phyloP scores from a whole-genome alignment of 164 flowering plant species.

The Euptelea pleiosperma region DNA sequence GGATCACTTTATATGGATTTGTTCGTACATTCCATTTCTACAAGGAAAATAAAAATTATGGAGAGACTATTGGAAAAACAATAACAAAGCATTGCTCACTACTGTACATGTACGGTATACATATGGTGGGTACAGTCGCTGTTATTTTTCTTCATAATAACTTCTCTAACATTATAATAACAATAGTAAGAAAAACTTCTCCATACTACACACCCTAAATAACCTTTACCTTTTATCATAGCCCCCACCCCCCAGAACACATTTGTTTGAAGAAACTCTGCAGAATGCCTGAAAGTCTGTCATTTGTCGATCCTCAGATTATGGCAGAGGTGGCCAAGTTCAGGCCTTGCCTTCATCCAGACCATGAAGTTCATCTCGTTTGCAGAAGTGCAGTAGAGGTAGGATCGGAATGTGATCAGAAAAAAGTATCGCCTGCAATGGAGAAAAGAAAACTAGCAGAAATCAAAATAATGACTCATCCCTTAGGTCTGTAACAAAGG shows the following conservation, averaged over 20 bases:
- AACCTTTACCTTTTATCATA: neutral
- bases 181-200: neutral
- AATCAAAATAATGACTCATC: no score
- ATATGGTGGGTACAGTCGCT: no score
- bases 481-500: no score
- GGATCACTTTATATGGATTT: no score
- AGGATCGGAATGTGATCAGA: slow-evolving; percentile 74
- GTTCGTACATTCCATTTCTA: no score
- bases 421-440: slow-evolving; percentile 77
- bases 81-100: no score
- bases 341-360: slow-evolving; percentile 80
- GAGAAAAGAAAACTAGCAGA: neutral
- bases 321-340: slow-evolving; percentile 75
- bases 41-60: no score
- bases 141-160: neutral
- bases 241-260: neutral
- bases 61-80: no score
- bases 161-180: neutral
- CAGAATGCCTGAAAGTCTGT: neutral
- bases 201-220: neutral
- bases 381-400: slow-evolving; percentile 59
- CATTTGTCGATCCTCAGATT: slow-evolving; percentile 60
- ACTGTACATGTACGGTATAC: no score
- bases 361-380: slow-evolving; percentile 41
- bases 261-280: neutral